Evolutionary conservation across 164 flowering plant species (phyloP), one percentile per base, ranked within the genome.

Genomic region (Aristolochia californica): DNA sequence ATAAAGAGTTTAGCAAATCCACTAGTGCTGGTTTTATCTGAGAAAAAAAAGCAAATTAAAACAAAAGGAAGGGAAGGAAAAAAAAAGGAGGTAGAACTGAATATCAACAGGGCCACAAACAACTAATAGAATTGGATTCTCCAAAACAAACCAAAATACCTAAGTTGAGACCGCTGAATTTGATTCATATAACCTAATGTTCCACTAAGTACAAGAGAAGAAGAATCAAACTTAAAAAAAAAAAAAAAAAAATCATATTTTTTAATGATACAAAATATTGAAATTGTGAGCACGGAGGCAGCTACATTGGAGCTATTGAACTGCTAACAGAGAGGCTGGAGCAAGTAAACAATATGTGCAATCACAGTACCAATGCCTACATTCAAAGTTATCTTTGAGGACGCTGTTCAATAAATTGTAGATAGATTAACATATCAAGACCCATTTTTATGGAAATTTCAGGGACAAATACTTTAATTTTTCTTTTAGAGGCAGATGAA

Each of bases 1-100:
- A 90, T 77, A 73, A 94, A 93, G 58, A 93, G 97, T 60, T 93
- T 93, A 22, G 86, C 94, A 71, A 81, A 84, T 51, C 70, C 70
- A 30, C 71, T 66, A 28, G 80, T 76, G 66, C 81, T 91, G 25
- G 47, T 48, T 62, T 61, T 68, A 52, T 84, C 99, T 93, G 77
- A 57, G n/a, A 63, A 51, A 23, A 48, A 40, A 13, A 20, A 47
- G 10, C 20, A 47, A 47, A 14, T 18, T 17, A 5, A 47, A 47
- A 0, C 10, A 50, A 11, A 11, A 17, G 10, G 26, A 10, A 13
- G 15, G 23, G 22, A 17, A 24, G 23, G 16, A 26, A 50, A 50
- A 22, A 13, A 13, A 9, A 23, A 22, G 23, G 10, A 22, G 21
- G 0, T 14, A 23, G 27, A 22, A 7, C 3, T 14, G 11, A 20